Evolutionary conservation across 2,329 filamentous ascomycete genomes (phyloP), one percentile per base, ranked within the genome.

Genomic region (Corynespora cassiicola): DNA sequence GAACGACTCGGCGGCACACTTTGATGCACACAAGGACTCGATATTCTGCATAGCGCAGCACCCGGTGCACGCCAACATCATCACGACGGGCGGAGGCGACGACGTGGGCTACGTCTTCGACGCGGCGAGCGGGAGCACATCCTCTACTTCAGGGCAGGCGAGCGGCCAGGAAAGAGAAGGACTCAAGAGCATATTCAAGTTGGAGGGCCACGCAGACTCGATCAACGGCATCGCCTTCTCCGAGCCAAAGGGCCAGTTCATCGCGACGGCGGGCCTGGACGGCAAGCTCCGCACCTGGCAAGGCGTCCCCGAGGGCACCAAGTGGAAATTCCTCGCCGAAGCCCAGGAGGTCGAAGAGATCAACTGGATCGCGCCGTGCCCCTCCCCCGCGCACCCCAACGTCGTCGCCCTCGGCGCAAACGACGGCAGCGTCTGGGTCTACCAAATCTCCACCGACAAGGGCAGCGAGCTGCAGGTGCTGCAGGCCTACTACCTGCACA

Each of bases 41-140:
- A 87, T 99, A 61, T 99, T 96, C 75, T 84, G 88, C 71, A 94
- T 99, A 66, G 90, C 92, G 12, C 90, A 96, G 66, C 94, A 99
- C 67, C 94, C 94, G 4, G 75, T 84, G 6, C 79, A 87, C 62
- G 82, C 86, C 5, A 78, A 84, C 14, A 84, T 97, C 44, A 77
- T 97, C 44, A 87, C 91, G 3, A 96, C 94, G 0, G 94, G 94
- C 45, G 94, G 91, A 50, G 86, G 85, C 22, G 86, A 88, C 58
- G 94, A 96, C 43, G 85, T 86, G 14, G 91, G 88, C 36, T 96
- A 92, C 73, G 80, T 99, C 10, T 85, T 95, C 66, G 88, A 96
- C 68, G 78, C 95, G n/a, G 90, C 90, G 0, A 71, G 36, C 24
- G 44, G 28, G 19, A 36, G 31, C 20, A n/a, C n/a, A n/a, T n/a